phyloP scores from a whole-genome alignment of 768 basidiomycete species.

The Serendipita sp. region DNA sequence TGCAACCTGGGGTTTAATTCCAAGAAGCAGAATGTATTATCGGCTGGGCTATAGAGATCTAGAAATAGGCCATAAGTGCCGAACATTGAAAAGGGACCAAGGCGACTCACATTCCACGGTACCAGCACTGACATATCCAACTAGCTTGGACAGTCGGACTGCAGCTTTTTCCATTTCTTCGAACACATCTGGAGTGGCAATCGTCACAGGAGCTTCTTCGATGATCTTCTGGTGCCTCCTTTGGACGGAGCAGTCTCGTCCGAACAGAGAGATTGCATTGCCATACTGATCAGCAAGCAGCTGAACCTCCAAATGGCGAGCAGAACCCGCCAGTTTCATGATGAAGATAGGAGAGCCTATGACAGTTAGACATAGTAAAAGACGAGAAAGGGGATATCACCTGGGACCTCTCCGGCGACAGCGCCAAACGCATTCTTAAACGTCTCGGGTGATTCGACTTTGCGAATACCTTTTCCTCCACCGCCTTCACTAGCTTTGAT shows the following conservation, averaged over 20 bases:
- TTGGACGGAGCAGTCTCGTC: slow-evolving; percentile 98
- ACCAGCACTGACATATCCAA: slow-evolving; percentile 97
- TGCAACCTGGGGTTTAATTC: slow-evolving; percentile 98
- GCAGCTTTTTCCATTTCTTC: slow-evolving; percentile 98
- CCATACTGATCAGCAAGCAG: slow-evolving; percentile 98
- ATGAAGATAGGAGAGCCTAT: slow-evolving; percentile 94
- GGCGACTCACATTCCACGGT: slow-evolving; percentile 77
- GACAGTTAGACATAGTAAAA: slow-evolving; percentile 14
- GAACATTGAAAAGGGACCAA: slow-evolving; percentile 8
- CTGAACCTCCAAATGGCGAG: slow-evolving; percentile 95
- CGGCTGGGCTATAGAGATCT: slow-evolving; percentile 91
- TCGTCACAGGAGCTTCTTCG: slow-evolving; percentile 97
- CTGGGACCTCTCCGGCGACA: slow-evolving; percentile 91
- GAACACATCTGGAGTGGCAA: slow-evolving; percentile 80
- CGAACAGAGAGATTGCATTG: slow-evolving; percentile 96
- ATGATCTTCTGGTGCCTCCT: slow-evolving; percentile 99
- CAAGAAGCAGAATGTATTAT: slow-evolving; percentile 92
- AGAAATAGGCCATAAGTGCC: slow-evolving; percentile 7
- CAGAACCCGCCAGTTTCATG: slow-evolving; percentile 98
- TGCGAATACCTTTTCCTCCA: slow-evolving; percentile 97
- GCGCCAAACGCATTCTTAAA: slow-evolving; percentile 94
- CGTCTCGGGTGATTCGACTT: slow-evolving; percentile 68
- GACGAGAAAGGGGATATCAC: slow-evolving; percentile 26
- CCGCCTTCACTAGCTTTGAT: slow-evolving; percentile 99
- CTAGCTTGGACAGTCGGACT: slow-evolving; percentile 96